phyloP scores from a whole-genome alignment of 2,329 filamentous ascomycete species.

The Rosellinia necatrix region DNA sequence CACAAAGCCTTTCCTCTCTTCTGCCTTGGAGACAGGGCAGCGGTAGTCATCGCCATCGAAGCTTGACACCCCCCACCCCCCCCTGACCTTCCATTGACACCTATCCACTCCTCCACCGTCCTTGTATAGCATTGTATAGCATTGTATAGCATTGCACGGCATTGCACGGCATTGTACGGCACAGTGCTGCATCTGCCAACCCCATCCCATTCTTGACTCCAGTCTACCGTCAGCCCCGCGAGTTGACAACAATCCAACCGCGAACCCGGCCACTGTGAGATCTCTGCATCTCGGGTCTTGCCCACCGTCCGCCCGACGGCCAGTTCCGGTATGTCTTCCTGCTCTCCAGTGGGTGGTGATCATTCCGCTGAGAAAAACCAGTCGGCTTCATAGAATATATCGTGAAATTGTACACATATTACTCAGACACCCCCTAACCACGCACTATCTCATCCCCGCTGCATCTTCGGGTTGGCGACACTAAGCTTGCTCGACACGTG shows the following conservation, averaged over 20 bases:
- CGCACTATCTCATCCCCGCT: neutral
- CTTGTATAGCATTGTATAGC: too few species aligned
- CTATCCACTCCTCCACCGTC: conserved; percentile 3
- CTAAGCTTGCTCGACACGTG: conserved; percentile 1
- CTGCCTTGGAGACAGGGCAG: conserved; percentile 16
- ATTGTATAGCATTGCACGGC: too few species aligned
- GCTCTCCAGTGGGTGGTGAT: neutral
- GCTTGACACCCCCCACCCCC: conserved; percentile 5
- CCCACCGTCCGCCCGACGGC: neutral
- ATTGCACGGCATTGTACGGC: too few species aligned
- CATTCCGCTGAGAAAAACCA: conserved; percentile 1
- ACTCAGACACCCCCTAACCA: neutral
- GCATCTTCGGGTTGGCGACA: conserved; percentile 30
- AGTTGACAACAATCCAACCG: conserved; percentile 1
- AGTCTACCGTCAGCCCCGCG: too few species aligned
- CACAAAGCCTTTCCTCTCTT: conserved; percentile 19
- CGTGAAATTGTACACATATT: conserved; percentile 1
- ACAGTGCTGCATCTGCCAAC: too few species aligned
- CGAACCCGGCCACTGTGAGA: conserved; percentile 4
- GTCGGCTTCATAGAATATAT: neutral
- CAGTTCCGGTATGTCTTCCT: conserved; percentile 10
- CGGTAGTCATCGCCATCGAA: conserved; percentile 5
- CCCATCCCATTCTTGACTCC: neutral
- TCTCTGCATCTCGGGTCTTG: neutral
- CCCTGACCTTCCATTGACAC: conserved; percentile 5